Conservation (phyloP, 306 rosid species). For the Neltuma alba region DNA sequence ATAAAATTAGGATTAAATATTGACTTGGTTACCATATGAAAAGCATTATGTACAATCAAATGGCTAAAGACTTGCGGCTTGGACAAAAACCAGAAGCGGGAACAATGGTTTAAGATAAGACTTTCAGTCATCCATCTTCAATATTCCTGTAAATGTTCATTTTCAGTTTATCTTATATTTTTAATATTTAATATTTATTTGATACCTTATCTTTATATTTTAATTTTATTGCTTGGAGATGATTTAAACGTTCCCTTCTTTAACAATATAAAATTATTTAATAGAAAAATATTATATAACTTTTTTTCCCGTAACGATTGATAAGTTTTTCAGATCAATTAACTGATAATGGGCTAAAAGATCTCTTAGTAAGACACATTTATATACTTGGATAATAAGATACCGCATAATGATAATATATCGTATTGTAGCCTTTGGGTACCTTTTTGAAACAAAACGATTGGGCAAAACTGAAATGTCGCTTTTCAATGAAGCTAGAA, state of each 20-base stretch:
- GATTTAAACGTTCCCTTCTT: background rate
- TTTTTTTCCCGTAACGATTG: background rate
- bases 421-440: background rate
- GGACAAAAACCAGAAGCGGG: constrained; percentile 20
- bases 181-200: background rate
- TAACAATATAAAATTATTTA: background rate
- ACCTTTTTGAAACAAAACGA: background rate
- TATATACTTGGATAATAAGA: no score
- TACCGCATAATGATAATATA: no score
- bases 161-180: background rate
- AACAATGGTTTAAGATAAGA: constrained; percentile 4
- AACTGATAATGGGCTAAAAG: background rate
- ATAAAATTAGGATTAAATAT: no score
- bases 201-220: background rate
- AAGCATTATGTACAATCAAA: no score
- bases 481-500: no score
- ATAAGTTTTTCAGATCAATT: background rate
- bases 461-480: background rate
- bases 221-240: background rate
- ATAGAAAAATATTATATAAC: background rate
- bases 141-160: background rate
- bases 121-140: background rate
- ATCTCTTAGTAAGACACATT: background rate
- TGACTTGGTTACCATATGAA: no score
- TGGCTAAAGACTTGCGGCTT: background rate